Conservation (phyloP, 2,329 filamentous ascomycete species). For the Alternaria brassicae region DNA sequence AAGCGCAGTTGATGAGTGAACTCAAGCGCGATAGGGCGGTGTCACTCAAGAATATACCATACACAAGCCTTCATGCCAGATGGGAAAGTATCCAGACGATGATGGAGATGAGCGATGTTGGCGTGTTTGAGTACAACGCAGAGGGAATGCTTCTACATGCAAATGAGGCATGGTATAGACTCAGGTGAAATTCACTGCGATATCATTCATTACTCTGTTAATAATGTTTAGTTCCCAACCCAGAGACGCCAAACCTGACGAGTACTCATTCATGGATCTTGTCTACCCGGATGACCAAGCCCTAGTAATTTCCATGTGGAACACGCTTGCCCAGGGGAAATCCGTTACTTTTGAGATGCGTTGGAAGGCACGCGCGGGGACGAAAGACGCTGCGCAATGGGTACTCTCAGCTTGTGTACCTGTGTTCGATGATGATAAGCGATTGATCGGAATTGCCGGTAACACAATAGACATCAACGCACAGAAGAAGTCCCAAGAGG, state of each 20-base stretch:
- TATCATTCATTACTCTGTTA: background rate
- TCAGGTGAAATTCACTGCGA: constrained; percentile 20
- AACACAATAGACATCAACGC: constrained; percentile 44
- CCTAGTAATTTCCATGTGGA: constrained; percentile 42
- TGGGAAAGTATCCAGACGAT: constrained; percentile 41
- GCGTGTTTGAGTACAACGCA: constrained; percentile 41
- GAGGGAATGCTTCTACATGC: constrained; percentile 37
- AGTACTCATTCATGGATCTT: constrained; percentile 44
- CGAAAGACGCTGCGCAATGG: constrained; percentile 32
- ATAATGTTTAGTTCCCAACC: constrained; percentile 31
- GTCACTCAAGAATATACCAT: constrained; percentile 12
- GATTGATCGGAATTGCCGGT: constrained; percentile 39
- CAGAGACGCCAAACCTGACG: constrained; percentile 21
- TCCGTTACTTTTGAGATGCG: constrained; percentile 46
- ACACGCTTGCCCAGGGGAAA: constrained; percentile 33
- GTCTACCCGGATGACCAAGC: constrained; percentile 36
- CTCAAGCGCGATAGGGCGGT: constrained; percentile 6
- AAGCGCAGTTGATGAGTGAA: constrained; percentile 12
- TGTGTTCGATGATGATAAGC: constrained; percentile 35
- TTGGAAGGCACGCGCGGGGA: constrained; percentile 35
- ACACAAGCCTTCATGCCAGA: constrained; percentile 26
- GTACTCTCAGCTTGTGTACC: constrained; percentile 42
- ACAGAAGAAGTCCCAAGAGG: constrained; percentile 39
- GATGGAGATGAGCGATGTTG: constrained; percentile 49
- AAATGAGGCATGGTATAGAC: constrained; percentile 41